Conservation (phyloP, 495 filamentous ascomycete genomes). For the Hypoxylon subgilvum region DNA sequence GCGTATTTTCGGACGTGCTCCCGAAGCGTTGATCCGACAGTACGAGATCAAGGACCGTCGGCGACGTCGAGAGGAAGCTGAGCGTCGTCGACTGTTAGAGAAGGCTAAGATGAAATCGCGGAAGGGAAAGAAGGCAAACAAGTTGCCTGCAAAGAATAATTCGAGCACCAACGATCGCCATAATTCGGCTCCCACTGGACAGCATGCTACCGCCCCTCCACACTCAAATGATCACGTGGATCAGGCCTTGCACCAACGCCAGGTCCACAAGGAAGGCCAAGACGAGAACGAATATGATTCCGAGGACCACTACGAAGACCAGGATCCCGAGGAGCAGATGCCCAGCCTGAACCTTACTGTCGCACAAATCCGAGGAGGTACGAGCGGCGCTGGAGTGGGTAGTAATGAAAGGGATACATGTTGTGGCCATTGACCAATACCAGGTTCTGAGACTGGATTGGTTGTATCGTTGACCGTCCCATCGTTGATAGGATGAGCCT, state of each 20-base stretch:
- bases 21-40: conserved; percentile 82
- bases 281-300: conserved; percentile 28
- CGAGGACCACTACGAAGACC: conserved; percentile 35
- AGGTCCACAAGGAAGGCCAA: conserved; percentile 43
- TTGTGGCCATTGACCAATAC: conserved; percentile 17
- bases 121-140: conserved; percentile 75
- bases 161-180: conserved; percentile 38
- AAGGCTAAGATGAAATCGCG: conserved; percentile 95
- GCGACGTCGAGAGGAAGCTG: conserved; percentile 77
- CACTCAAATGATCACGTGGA: conserved; percentile 44
- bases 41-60: conserved; percentile 94
- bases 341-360: background rate
- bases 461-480: background rate
- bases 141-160: conserved; percentile 63
- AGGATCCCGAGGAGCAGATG: conserved; percentile 11
- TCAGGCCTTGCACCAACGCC: conserved; percentile 46
- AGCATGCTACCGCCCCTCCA: conserved; percentile 31
- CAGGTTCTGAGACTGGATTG: background rate
- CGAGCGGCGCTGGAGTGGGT: background rate
- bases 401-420: background rate
- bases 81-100: conserved; percentile 83
- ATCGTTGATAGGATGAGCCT: conserved; percentile 12
- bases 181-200: conserved; percentile 28
- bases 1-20: conserved; percentile 80
- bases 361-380: background rate